A percentile compares a stretch with the other conserved stretches of the same genome.
phyloP scores from a whole-genome alignment of 257 asterid genomes.

The Solanum clarkiae region DNA sequence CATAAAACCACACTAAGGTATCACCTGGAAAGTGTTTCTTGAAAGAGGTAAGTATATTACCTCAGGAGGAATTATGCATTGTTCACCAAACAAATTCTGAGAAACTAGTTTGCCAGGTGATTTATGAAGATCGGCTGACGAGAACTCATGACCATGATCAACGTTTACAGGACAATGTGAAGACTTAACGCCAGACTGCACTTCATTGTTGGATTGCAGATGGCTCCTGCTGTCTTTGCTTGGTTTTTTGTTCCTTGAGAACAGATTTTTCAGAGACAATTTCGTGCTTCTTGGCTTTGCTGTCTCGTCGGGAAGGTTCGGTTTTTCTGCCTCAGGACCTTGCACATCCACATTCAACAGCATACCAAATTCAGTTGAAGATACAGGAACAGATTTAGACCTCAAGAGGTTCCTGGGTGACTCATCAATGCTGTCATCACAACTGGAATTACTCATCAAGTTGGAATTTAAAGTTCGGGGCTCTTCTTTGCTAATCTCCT shows the following conservation, averaged over 20 bases:
- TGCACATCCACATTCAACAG: constrained; percentile 21
- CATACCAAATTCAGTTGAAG: constrained; percentile 39
- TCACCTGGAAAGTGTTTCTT: background rate
- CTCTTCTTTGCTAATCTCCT: constrained; percentile 33
- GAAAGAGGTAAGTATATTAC: constrained; percentile 16
- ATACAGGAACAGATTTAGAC: constrained; percentile 84
- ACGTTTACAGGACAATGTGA: constrained; percentile 12
- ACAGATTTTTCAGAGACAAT: constrained; percentile 60
- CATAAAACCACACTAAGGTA: background rate
- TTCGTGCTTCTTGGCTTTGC: constrained; percentile 40
- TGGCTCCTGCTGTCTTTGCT: constrained; percentile 27
- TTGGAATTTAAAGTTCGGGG: constrained; percentile 15
- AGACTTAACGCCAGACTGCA: constrained; percentile 2
- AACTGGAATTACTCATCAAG: constrained; percentile 13
- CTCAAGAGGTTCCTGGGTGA: constrained; percentile 54
- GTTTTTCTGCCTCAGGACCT: constrained; percentile 20
- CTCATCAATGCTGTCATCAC: constrained; percentile 18
- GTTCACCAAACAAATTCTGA: constrained; percentile 13
- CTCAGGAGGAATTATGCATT: constrained; percentile 31
- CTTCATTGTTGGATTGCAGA: constrained; percentile 27
- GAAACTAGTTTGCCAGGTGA: constrained; percentile 25
- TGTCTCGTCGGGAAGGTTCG: constrained; percentile 30
- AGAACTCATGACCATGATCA: background rate
- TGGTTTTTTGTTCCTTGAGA: constrained; percentile 54
- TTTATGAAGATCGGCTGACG: constrained; percentile 15